Percentiles rank a stretch among this genome's conserved stretches.
phyloP scores from a whole-genome alignment of 441 rosid genomes.

The Kokia cookei region DNA sequence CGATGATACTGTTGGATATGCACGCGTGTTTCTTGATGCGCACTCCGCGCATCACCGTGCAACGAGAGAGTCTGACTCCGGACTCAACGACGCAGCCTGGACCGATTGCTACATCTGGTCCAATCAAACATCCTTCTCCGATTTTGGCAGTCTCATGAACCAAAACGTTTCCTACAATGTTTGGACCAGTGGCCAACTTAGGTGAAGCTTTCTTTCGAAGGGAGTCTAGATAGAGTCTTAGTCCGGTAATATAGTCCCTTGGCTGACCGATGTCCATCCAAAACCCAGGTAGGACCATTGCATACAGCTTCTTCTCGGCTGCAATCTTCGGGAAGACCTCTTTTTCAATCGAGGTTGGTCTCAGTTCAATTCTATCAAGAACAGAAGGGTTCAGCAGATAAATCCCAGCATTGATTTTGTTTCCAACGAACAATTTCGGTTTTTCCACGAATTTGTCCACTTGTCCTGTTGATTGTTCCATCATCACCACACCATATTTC shows the following conservation, averaged over 20 bases:
- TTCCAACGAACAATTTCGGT: conserved; percentile 86
- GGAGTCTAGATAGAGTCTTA: conserved; percentile 87
- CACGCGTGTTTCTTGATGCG: conserved; percentile 93
- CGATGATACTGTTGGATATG: conserved; percentile 80
- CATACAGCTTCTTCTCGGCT: conserved; percentile 60
- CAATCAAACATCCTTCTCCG: conserved; percentile 89
- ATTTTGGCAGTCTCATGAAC: conserved; percentile 81
- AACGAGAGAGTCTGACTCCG: conserved; percentile 88
- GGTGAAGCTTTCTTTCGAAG: conserved; percentile 58
- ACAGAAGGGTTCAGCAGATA: conserved; percentile 85
- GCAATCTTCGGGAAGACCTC: conserved; percentile 96
- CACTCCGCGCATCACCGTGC: conserved; percentile 93
- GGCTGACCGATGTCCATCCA: conserved; percentile 99
- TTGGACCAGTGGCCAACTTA: conserved; percentile 49
- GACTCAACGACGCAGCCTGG: conserved; percentile 88
- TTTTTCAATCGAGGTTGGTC: conserved; percentile 93
- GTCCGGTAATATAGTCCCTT: conserved; percentile 85
- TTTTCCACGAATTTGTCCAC: conserved; percentile 89
- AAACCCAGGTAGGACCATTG: conserved; percentile 94
- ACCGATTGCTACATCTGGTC: conserved; percentile 92
- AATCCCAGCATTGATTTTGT: conserved; percentile 95
- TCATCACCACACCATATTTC: conserved; percentile 91
- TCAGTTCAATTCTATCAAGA: conserved; percentile 76
- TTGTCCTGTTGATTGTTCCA: conserved; percentile 74
- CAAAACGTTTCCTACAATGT: conserved; percentile 77